phyloP scores from a whole-genome alignment of 495 filamentous ascomycete species.

The Amorphotheca resinae region DNA sequence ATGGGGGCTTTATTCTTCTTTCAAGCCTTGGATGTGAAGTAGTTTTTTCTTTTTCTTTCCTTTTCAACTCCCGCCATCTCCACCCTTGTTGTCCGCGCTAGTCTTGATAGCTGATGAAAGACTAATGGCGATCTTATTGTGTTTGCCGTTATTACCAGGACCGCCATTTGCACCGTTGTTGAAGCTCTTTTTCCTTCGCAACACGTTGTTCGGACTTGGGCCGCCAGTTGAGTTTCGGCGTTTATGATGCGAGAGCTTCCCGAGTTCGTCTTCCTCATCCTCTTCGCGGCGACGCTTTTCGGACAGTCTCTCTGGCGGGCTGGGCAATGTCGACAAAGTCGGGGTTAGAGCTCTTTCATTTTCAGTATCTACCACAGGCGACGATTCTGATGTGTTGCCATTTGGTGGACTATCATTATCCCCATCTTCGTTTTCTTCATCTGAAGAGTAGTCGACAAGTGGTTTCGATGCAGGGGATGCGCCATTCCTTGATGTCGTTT shows the following conservation, averaged over 20 bases:
- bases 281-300: constrained; percentile 89
- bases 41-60: too few species aligned
- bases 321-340: constrained; percentile 4
- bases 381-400: constrained; percentile 7
- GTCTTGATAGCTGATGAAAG: constrained; percentile 21
- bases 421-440: constrained; percentile 54
- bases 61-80: constrained; percentile 14
- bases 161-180: constrained; percentile 11
- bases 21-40: too few species aligned
- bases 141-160: constrained; percentile 3
- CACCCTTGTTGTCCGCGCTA: constrained; percentile 12
- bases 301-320: constrained; percentile 64
- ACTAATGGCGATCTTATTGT: constrained; percentile 21
- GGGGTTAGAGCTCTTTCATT: neutral
- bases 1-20: too few species aligned
- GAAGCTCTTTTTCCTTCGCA: constrained; percentile 19
- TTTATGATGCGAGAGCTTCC: constrained; percentile 39
- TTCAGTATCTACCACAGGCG: constrained; percentile 3
- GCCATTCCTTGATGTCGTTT: constrained; percentile 27
- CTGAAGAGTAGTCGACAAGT: constrained; percentile 82
- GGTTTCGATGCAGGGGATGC: constrained; percentile 52
- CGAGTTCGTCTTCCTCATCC: constrained; percentile 71
- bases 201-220: constrained; percentile 7
- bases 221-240: constrained; percentile 17
- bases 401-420: constrained; percentile 20